These are phyloP conservation scores for Fusarium chlamydosporum DNA, from an alignment of 2,329 filamentous ascomycete species.

Conservation along the genomic window DNA sequence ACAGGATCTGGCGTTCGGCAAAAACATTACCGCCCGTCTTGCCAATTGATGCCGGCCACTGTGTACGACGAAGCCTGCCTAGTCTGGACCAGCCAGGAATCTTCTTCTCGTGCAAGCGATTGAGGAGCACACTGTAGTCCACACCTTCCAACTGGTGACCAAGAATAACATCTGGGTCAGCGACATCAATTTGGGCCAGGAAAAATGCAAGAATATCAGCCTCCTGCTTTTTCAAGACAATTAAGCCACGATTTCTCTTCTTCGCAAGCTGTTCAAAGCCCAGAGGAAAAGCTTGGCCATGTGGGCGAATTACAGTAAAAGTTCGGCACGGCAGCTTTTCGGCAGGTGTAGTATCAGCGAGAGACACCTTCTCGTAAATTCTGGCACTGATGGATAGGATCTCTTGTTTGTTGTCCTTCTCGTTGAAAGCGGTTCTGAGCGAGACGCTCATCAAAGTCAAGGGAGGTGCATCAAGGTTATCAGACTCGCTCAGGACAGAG, in stretches of 20 bases:
- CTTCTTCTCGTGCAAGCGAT: conserved; percentile 88
- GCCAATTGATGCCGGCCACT: conserved; percentile 90
- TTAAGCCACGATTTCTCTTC: conserved; percentile 79
- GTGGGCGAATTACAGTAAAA: conserved; percentile 91
- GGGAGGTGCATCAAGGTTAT: conserved; percentile 85
- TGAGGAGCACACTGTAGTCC: conserved; percentile 92
- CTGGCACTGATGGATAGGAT: conserved; percentile 92
- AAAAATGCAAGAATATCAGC: conserved; percentile 89
- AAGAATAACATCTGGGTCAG: conserved; percentile 93
- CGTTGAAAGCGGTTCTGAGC: conserved; percentile 88
- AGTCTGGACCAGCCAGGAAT: conserved; percentile 95
- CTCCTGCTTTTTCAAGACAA: conserved; percentile 87
- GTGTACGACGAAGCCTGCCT: conserved; percentile 83
- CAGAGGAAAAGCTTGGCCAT: conserved; percentile 80
- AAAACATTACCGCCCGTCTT: conserved; percentile 92
- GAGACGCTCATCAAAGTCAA: conserved; percentile 97
- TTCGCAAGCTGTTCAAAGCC: conserved; percentile 86
- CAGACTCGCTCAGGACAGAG: conserved; percentile 78
- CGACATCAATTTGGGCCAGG: conserved; percentile 86
- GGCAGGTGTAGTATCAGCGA: conserved; percentile 88
- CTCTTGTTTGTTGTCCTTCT: conserved; percentile 95
- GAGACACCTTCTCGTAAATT: conserved; percentile 89
- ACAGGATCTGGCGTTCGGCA: conserved; percentile 88
- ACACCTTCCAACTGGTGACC: conserved; percentile 98
- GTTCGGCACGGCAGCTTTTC: conserved; percentile 91